Evolutionary conservation across 768 basidiomycete species (phyloP).

Genomic region (Favolaschia claudopus): DNA sequence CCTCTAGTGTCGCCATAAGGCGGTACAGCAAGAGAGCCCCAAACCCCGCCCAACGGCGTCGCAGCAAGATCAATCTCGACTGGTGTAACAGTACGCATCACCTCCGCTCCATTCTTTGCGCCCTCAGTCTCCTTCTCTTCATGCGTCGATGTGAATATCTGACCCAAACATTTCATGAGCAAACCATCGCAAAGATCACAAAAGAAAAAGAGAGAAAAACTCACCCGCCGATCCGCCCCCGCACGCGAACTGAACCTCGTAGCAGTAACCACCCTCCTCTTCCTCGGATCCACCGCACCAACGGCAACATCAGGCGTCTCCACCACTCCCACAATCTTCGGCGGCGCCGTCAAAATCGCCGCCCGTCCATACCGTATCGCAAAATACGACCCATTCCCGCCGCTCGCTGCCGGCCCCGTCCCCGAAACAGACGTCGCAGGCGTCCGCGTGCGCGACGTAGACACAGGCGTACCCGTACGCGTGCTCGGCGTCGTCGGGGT

Average conservation of each 20-base stretch:
- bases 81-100: conserved; percentile 32
- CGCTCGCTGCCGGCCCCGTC: conserved; percentile 24
- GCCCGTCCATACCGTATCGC: conserved; percentile 69
- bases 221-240: conserved; percentile 83
- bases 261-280: conserved; percentile 85
- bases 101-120: conserved; percentile 19
- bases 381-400: conserved; percentile 40
- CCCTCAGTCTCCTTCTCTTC: conserved; percentile 56
- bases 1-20: conserved; percentile 57
- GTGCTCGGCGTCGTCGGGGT: conserved; percentile 54
- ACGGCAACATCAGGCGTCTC: conserved; percentile 91
- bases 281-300: conserved; percentile 85
- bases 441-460: conserved; percentile 46
- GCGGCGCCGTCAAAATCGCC: conserved; percentile 83
- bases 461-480: conserved; percentile 42
- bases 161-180: background rate
- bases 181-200: conserved; percentile 7
- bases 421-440: conserved; percentile 42
- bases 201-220: conserved; percentile 36
- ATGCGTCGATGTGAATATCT: conserved; percentile 90
- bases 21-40: conserved; percentile 70
- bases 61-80: conserved; percentile 75
- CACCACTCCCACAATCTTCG: conserved; percentile 81
- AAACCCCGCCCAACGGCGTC: conserved; percentile 74
- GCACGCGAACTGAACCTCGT: conserved; percentile 86